A percentile compares a stretch with the other conserved stretches of the same genome.
phyloP scores from a whole-genome alignment of 495 filamentous ascomycete species.

The Halenospora varia region DNA sequence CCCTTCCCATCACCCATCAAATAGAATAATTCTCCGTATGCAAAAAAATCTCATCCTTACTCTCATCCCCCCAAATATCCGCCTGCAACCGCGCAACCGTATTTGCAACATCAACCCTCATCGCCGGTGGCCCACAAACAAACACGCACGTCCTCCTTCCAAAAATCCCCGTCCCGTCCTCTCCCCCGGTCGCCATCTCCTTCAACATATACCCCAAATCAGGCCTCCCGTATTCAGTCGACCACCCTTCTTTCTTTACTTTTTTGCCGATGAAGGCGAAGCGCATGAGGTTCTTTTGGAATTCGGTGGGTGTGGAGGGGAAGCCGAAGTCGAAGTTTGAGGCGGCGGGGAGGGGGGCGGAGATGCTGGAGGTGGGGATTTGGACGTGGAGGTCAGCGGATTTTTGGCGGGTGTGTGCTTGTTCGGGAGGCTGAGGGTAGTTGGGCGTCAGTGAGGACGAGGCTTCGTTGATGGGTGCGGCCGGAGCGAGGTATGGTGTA shows the following conservation, averaged over 20 bases:
- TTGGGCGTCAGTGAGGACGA: background rate
- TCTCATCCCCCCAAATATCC: constrained; percentile 71
- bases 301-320: constrained; percentile 68
- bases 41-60: constrained; percentile 85
- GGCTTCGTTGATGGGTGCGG: background rate
- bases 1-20: constrained; percentile 29
- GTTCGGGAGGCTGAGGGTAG: constrained; percentile 34
- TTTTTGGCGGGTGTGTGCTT: constrained; percentile 48
- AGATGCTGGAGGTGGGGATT: constrained; percentile 28
- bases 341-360: constrained; percentile 38
- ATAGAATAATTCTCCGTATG: constrained; percentile 94
- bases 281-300: constrained; percentile 79
- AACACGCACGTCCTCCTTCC: constrained; percentile 87
- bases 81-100: constrained; percentile 79
- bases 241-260: constrained; percentile 73
- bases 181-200: constrained; percentile 62
- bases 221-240: constrained; percentile 89
- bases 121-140: constrained; percentile 83
- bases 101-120: constrained; percentile 82
- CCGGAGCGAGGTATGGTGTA: background rate
- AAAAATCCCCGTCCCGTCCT: constrained; percentile 59
- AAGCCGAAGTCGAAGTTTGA: constrained; percentile 71
- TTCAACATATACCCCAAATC: constrained; percentile 79
- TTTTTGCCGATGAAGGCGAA: constrained; percentile 73
- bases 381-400: constrained; percentile 23